These are phyloP conservation scores for Lactarius sp. DNA, from an alignment of 768 basidiomycete species.

Conservation along the genomic window DNA sequence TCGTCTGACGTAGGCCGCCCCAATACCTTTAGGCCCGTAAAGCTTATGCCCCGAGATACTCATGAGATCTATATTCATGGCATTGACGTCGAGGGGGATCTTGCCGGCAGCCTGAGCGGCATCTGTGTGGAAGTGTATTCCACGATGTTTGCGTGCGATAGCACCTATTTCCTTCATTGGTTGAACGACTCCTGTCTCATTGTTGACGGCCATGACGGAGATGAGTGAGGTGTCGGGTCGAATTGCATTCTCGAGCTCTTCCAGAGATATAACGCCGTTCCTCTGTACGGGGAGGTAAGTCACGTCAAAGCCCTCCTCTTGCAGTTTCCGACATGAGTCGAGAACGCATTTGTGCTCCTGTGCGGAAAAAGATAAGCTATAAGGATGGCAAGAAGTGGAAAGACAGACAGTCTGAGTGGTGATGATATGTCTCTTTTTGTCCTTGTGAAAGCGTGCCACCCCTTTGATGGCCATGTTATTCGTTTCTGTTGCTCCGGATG, in stretches of 20 bases:
- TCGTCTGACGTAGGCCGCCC: conserved; percentile 89
- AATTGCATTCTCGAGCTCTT: conserved; percentile 79
- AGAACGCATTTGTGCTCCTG: conserved; percentile 99
- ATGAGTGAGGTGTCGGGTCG: conserved; percentile 92
- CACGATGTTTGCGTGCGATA: conserved; percentile 78
- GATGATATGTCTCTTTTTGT: conserved; percentile 89
- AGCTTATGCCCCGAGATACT: conserved; percentile 97
- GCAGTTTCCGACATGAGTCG: conserved; percentile 92
- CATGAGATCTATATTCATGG: conserved; percentile 92
- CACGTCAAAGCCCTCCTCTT: conserved; percentile 95
- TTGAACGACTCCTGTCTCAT: conserved; percentile 98
- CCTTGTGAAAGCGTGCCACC: conserved; percentile 90
- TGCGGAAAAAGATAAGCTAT: neutral
- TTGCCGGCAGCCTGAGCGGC: conserved; percentile 95
- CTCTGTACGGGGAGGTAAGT: conserved; percentile 93
- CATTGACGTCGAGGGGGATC: conserved; percentile 89
- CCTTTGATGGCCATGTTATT: conserved; percentile 99
- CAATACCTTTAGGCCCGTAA: conserved; percentile 96
- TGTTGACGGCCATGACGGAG: conserved; percentile 98
- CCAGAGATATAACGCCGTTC: conserved; percentile 77
- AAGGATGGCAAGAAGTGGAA: neutral
- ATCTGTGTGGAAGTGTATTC: conserved; percentile 94
- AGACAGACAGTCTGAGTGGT: conserved; percentile 84
- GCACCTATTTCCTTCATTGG: conserved; percentile 93
- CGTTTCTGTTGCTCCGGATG: conserved; percentile 95